Base-by-base conservation (phyloP, 495 filamentous ascomycete genomes). In the Polyplosphaeria fusca region DNA sequence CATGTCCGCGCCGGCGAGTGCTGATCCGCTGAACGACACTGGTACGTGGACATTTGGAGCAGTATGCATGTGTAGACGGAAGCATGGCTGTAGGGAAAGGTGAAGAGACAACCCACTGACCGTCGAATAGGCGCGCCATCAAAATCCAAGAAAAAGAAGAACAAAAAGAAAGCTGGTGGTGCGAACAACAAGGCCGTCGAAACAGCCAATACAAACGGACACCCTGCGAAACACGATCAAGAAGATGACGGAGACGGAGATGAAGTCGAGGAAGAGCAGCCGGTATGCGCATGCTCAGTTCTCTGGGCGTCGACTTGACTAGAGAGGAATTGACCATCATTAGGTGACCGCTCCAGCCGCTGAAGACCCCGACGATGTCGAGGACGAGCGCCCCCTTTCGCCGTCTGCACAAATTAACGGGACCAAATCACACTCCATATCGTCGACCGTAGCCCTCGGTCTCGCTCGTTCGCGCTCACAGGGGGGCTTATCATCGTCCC, bases 111-210 rank as follows among this genome's bases (percentile, higher is more conserved):
- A 35, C 7, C 7, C 14, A 14, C 53, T 56, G 40, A 48, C 35
- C 18, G 30, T 22, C 24, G 2, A 5, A 7, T 26, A 67, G 64
- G 45, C 23, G 22, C 56, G 39, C 37, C 44, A 5, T 55, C 64
- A 9, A 67, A 67, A 38, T 60, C 68, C 16, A 67, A 64, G 44
- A 73, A 71, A 59, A 71, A 71, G 61, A 67, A 66, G 55, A 68
- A 59, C 62, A 71, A 67, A 56, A 68, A 62, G 61, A 73, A 71
- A 47, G 64, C 57, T 46, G 65, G 46, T 40, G 56, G 53, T 20
- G 62, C 18, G 20, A 47, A 11, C 11, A 57, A 28, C 1, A 61
- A 65, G 41, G 18, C 35, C 3, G 62, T 52, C 14, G 40, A 60
- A n/a, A 60, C 60, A 40, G 64, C 54, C 13, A 58, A 40, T 49